A percentile compares a stretch with the other conserved stretches of the same genome.
Evolutionary conservation across 148 eudicot species (phyloP).

Genomic region (Nepenthes gracilis): DNA sequence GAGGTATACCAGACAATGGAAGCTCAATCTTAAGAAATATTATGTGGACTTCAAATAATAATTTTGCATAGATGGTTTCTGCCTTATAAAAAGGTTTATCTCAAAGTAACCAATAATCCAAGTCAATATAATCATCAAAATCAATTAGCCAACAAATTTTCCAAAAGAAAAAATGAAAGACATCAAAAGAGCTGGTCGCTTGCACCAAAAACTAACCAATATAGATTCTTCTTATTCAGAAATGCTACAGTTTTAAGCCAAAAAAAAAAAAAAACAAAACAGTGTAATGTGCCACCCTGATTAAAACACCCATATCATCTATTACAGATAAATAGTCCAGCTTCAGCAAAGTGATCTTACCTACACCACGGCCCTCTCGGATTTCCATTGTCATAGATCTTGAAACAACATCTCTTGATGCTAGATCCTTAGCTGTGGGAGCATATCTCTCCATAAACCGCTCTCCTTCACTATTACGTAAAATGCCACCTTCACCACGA

Average conservation of each 20-base stretch:
- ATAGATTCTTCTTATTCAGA: no score
- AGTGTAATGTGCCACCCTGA: not conserved
- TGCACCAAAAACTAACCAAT: no score
- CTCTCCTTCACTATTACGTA: constrained; percentile 96
- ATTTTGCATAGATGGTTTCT: no score
- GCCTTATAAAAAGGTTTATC: no score
- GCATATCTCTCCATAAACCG: constrained; percentile 99
- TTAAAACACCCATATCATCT: not conserved
- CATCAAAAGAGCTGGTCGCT: no score
- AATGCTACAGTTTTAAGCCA: no score
- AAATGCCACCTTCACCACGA: constrained; percentile 98
- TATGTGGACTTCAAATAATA: no score
- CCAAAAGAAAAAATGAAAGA: no score
- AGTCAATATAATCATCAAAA: no score
- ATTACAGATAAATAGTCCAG: not conserved
- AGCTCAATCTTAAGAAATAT: constrained; percentile 2
- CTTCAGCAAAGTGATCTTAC: constrained; percentile 27
- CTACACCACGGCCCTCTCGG: constrained; percentile 99
- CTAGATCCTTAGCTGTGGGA: constrained; percentile 99
- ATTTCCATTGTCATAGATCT: constrained; percentile 99
- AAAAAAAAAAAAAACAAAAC: no score
- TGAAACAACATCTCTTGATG: constrained; percentile 94
- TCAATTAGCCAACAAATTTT: no score
- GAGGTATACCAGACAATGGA: not conserved
- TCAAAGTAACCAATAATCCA: no score